Base-by-base conservation (phyloP, 2,329 filamentous ascomycete species). In the Eurotiales sp. region DNA sequence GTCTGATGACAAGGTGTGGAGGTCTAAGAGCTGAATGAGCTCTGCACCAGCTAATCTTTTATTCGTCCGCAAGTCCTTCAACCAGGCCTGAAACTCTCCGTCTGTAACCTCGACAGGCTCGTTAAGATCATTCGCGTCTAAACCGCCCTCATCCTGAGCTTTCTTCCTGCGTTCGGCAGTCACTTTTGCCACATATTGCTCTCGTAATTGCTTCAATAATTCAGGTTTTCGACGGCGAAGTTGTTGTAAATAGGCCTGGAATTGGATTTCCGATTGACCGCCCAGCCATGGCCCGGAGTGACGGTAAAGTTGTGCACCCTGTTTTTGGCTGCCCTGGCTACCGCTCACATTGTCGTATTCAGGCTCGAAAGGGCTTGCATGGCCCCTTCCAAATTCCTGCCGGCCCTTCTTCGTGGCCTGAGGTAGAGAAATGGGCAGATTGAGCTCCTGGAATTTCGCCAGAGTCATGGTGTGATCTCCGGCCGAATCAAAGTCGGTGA, bases 401-500 rank as follows among this genome's bases (percentile, higher is more conserved):
- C n/a, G 19, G 5, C 23, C 43, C 40, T 46, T 53, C 14, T 39
- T 25, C 4, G 51, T 19, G n/a, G 25, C 8, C n/a, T 15, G 25
- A 19, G 61, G 63, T 22, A 82, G 75, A 15, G 84, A 80, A 54
- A 96, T 73, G 5, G 88, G 83, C 49, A 96, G 72, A 53, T 82
- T 79, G 66, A 96, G 77, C 68, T 95, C 88, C 66, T 90, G 86
- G 74, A 87, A 96, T 75, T 96, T 97, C 64, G 84, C 77, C 51
- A 95, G 75, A 7, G 89, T 90, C 59, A 90, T 74, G 46, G 85
- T 81, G 70, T 95, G 89, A 68, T 96, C 89, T 51, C 85, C 81
- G 0, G 90, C 87, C 32, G 88, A 90, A 56, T 83, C 79, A 70
- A 90, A 97, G 64, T 96, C 90, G 64, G 91, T 96, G 59, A 96